Conservation (phyloP, 495 filamentous ascomycete species). For the Podospora pseudopauciseta region DNA sequence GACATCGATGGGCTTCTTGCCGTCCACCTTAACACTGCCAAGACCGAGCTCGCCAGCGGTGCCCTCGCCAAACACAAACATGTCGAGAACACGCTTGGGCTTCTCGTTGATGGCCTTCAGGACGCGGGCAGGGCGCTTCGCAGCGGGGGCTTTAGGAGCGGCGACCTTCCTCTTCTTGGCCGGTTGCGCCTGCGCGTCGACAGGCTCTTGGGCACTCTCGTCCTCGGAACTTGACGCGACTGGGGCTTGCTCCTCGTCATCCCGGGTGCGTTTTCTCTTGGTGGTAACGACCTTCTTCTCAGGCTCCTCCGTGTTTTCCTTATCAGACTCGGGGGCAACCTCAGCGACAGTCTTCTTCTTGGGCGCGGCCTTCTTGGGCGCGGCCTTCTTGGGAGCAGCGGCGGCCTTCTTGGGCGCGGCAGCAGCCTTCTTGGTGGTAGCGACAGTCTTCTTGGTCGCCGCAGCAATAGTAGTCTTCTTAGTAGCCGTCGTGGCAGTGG, state of each 20-base stretch:
- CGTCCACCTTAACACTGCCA: conserved; percentile 39
- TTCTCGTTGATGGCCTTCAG: conserved; percentile 39
- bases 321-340: conserved; percentile 27
- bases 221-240: conserved; percentile 13
- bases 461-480: conserved; percentile 19
- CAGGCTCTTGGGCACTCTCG: conserved; percentile 6
- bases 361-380: conserved; percentile 24
- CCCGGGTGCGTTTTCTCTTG: conserved; percentile 26
- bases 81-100: conserved; percentile 42
- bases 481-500: conserved; percentile 4
- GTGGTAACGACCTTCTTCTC: conserved; percentile 20
- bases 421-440: conserved; percentile 24
- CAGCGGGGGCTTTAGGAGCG: conserved; percentile 1
- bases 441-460: conserved; percentile 14
- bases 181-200: conserved; percentile 17
- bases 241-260: conserved; percentile 15
- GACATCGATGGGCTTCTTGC: conserved; percentile 54
- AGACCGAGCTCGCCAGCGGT: conserved; percentile 54
- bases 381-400: conserved; percentile 26
- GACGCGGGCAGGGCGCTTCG: conserved; percentile 19
- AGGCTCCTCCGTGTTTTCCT: conserved; percentile 29
- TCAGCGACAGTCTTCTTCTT: conserved; percentile 37
- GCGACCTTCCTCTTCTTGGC: conserved; percentile 23
- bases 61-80: conserved; percentile 57
- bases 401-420: conserved; percentile 38